Base-by-base conservation (phyloP, 2,329 filamentous ascomycete species). In the Exophiala sp. region DNA sequence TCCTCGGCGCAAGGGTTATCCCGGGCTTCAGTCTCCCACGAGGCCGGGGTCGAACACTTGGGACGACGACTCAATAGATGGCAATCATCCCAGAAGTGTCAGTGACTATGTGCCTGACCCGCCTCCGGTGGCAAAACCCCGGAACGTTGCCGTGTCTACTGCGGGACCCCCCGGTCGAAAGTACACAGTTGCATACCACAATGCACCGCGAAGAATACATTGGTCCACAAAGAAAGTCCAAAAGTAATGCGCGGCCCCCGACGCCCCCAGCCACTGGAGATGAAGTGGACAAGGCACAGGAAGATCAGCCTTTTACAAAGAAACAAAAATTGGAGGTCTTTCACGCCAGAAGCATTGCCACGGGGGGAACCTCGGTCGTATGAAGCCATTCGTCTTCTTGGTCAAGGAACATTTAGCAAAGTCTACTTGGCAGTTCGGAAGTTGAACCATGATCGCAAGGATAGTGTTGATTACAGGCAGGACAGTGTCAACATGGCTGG, bases 341-440 rank as follows among this genome's bases (percentile, higher is more conserved):
- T 63, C 77, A 86, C 61, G 84, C 87, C 22, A 75, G 72, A 57
- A 83, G 79, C 2, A 75, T 85, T 27, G 73, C 77, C 43, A 81
- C 88, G 51, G 71, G 80, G n/a, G 58, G 89, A 90, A 65, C 75
- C 81, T 16, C 81, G 85, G 49, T 77, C 81, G 58, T 98, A 93
- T 82, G 80, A 86, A 58, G 85, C 85, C 10, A 70, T 98, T 32
- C 84, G 86, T 51, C 73, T 83, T 57, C 77, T 98, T 4, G 93
- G 93, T 3, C 88, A 95, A 62, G 93, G 93, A 30, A 96, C 93
- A 0, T 98, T 98, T 67, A 96, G 90, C 66, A 87, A 87, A 63
- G 93, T 98, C 16, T 85, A 94, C 70, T 75, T 98, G 35, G 93
- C 90, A 3, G 95, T 90, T 9, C 88, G 86, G 62, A 82, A 94